Evolutionary conservation across 2,329 filamentous ascomycete genomes (phyloP).

Genomic region (Lasiodiplodia hormozganensis): DNA sequence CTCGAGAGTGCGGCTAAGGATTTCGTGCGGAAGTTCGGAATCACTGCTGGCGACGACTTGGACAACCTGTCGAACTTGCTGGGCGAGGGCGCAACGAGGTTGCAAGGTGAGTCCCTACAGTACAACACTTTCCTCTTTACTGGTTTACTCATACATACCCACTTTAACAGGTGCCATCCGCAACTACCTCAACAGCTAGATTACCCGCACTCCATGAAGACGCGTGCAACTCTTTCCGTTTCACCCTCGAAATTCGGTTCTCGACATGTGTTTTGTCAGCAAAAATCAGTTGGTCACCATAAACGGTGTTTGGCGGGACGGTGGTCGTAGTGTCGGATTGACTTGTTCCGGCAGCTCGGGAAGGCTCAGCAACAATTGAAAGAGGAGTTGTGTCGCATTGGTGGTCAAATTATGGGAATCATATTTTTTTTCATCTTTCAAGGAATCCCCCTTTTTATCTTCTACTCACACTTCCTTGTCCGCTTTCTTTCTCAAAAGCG

Average conservation of each 20-base stretch:
- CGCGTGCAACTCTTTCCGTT: background rate
- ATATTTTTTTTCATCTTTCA: background rate
- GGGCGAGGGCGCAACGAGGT: conserved; percentile 81
- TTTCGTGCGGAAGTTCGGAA: conserved; percentile 92
- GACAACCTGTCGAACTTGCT: conserved; percentile 85
- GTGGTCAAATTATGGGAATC: background rate
- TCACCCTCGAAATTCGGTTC: conserved; percentile 5
- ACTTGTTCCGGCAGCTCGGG: background rate
- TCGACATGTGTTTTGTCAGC: conserved; percentile 18
- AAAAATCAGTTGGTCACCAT: conserved; percentile 2
- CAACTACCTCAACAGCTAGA: conserved; percentile 49
- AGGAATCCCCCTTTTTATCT: background rate
- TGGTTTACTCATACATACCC: background rate
- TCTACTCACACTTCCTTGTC: background rate
- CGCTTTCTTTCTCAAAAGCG: background rate
- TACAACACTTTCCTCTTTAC: background rate
- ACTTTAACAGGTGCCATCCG: conserved; percentile 39
- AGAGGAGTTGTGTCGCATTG: background rate
- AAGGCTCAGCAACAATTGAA: conserved; percentile 3
- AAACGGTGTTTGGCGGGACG: conserved; percentile 7
- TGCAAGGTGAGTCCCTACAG: conserved; percentile 65
- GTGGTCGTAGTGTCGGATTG: background rate
- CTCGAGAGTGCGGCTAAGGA: conserved; percentile 94
- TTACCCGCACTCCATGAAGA: background rate
- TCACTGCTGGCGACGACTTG: conserved; percentile 93